These are phyloP conservation scores for Trichoderma afroharzianum DNA, from an alignment of 2,329 filamentous ascomycete genomes.

Conservation along the genomic window DNA sequence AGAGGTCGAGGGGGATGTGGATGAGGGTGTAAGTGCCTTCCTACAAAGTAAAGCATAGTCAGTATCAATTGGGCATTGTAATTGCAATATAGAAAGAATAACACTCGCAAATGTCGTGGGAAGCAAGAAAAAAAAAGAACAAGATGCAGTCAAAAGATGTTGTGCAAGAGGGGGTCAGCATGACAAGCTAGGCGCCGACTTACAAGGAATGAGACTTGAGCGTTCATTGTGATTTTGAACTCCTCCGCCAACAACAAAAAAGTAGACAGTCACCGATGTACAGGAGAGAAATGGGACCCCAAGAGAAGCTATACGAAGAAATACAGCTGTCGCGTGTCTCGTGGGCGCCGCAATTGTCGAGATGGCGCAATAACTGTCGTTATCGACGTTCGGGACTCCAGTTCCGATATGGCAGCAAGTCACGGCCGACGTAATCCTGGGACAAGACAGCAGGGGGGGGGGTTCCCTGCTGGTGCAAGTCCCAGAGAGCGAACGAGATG, in stretches of 20 bases:
- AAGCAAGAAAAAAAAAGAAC: too few species aligned
- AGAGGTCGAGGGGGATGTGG: slow-evolving; percentile 78
- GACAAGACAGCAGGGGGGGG: neutral
- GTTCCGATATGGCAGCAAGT: slow-evolving; percentile 1
- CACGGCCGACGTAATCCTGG: neutral
- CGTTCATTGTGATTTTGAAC: slow-evolving; percentile 44
- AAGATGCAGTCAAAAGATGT: neutral
- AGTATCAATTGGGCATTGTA: neutral
- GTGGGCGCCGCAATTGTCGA: neutral
- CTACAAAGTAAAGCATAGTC: slow-evolving; percentile 44
- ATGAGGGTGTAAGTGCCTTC: slow-evolving; percentile 84
- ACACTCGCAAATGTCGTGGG: neutral
- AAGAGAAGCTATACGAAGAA: neutral
- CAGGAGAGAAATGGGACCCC: neutral
- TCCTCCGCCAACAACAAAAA: neutral
- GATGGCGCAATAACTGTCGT: slow-evolving; percentile 17
- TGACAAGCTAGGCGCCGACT: slow-evolving; percentile 27
- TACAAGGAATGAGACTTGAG: slow-evolving; percentile 57
- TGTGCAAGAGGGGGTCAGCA: neutral
- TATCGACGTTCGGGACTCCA: slow-evolving; percentile 10
- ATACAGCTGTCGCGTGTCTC: neutral
- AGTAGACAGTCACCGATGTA: neutral
- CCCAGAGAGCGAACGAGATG: neutral
- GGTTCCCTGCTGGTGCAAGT: slow-evolving; percentile 1
- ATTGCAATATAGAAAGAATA: neutral